Conservation (phyloP, 306 rosid genomes). For the Fagus crenata region DNA sequence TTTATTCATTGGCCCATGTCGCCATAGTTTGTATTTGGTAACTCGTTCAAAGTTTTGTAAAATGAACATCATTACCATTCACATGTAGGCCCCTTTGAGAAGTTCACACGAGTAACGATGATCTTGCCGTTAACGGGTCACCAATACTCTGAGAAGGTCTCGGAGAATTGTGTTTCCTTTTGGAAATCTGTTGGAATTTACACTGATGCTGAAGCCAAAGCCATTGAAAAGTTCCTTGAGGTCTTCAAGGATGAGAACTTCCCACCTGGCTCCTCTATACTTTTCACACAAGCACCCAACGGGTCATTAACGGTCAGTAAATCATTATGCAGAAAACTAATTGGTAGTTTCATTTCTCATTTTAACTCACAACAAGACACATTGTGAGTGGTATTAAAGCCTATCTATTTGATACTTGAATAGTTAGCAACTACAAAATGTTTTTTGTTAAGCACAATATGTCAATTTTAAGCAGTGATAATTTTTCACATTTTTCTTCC, state of each 20-base stretch:
- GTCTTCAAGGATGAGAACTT: constrained; percentile 53
- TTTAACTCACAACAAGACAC: too few relatives aligned
- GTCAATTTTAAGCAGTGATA: background rate
- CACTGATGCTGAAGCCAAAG: constrained; percentile 64
- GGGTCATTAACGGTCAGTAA: constrained; percentile 58
- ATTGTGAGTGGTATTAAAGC: too few relatives aligned
- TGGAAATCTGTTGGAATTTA: constrained; percentile 69
- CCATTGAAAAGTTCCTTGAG: constrained; percentile 47
- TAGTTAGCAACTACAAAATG: too few relatives aligned
- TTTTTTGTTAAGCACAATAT: background rate
- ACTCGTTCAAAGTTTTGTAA: background rate
- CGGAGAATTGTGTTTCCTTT: constrained; percentile 60
- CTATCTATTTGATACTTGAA: too few relatives aligned
- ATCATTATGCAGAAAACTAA: background rate
- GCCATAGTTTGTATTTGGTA: too few relatives aligned
- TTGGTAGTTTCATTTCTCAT: background rate
- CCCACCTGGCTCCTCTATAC: constrained; percentile 63
- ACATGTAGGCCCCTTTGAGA: constrained; percentile 70
- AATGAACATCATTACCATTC: background rate
- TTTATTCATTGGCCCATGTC: too few relatives aligned
- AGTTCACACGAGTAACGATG: constrained; percentile 49
- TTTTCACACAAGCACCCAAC: constrained; percentile 55
- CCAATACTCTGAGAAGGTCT: constrained; percentile 58
- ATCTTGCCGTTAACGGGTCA: constrained; percentile 50
- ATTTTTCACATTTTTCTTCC: background rate